A percentile compares a stretch with the other conserved stretches of the same genome.
Evolutionary conservation across 805 yeast species (phyloP).

Genomic region (Saturnispora ahearnii): DNA sequence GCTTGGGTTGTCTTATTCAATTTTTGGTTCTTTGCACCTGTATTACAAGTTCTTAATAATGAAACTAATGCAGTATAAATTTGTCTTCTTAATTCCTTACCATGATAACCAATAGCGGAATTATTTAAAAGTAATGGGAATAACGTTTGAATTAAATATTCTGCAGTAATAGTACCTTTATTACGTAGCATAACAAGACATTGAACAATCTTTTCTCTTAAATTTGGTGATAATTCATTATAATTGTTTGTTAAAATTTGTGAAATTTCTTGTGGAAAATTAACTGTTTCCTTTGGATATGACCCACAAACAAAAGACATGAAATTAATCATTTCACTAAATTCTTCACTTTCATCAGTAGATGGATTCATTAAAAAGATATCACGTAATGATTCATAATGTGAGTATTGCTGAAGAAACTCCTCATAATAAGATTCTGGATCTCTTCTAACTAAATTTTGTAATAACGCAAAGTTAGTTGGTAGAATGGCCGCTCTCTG

Average conservation of each 20-base stretch:
- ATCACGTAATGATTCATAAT: slow-evolving; percentile 84
- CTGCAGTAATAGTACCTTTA: slow-evolving; percentile 71
- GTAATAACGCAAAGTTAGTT: slow-evolving; percentile 81
- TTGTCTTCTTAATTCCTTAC: slow-evolving; percentile 74
- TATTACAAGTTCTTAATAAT: slow-evolving; percentile 71
- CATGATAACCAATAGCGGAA: slow-evolving; percentile 49
- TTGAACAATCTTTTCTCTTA: slow-evolving; percentile 86
- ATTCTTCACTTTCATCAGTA: slow-evolving; percentile 53
- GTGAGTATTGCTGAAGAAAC: slow-evolving; percentile 84
- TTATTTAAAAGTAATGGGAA: slow-evolving; percentile 67
- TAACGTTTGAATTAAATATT: slow-evolving; percentile 70
- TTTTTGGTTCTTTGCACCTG: slow-evolving; percentile 84
- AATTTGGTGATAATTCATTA: slow-evolving; percentile 69
- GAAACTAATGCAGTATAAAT: slow-evolving; percentile 73
- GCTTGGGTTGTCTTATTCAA: slow-evolving; percentile 89
- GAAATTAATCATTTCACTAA: slow-evolving; percentile 80
- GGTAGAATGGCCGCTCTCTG: slow-evolving; percentile 92
- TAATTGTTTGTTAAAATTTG: slow-evolving; percentile 65
- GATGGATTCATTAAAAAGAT: slow-evolving; percentile 68
- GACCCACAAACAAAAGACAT: slow-evolving; percentile 87
- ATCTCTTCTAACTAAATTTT: slow-evolving; percentile 87
- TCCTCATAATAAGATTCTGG: slow-evolving; percentile 93
- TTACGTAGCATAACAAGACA: slow-evolving; percentile 86
- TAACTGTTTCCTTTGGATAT: slow-evolving; percentile 79
- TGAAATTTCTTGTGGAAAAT: slow-evolving; percentile 75